phyloP scores from a whole-genome alignment of 495 filamentous ascomycete species.

The Aspergillus panamensis region DNA sequence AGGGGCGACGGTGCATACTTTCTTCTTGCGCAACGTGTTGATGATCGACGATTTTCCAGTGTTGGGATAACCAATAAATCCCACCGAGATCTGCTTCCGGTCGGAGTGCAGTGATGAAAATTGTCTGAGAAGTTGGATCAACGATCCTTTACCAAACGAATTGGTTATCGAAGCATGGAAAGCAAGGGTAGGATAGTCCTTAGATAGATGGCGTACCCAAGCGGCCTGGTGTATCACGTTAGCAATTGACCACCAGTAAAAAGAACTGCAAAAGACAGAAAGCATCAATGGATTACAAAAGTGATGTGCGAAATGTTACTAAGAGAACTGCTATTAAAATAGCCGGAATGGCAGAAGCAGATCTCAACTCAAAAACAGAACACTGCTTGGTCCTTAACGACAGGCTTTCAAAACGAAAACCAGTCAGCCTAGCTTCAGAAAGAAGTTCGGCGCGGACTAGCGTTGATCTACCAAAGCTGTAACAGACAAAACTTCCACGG shows the following conservation, averaged over 20 bases:
- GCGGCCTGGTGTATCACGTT: constrained; percentile 60
- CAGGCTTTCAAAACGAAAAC: constrained; percentile 75
- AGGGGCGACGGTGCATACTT: constrained; percentile 90
- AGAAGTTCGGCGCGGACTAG: constrained; percentile 64
- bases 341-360: constrained; percentile 47
- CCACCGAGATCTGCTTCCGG: constrained; percentile 87
- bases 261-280: constrained; percentile 15
- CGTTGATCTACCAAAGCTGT: constrained; percentile 94
- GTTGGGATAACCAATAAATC: constrained; percentile 84
- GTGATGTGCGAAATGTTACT: constrained; percentile 97
- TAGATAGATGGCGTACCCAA: constrained; percentile 77
- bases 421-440: constrained; percentile 62
- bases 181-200: constrained; percentile 87
- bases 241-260: constrained; percentile 34
- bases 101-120: constrained; percentile 88
- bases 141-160: constrained; percentile 79
- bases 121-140: constrained; percentile 79
- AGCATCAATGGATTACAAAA: constrained; percentile 8
- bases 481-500: constrained; percentile 86
- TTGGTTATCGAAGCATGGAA: constrained; percentile 93
- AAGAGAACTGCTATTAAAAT: constrained; percentile 76
- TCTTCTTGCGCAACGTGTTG: constrained; percentile 87
- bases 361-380: constrained; percentile 89
- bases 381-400: constrained; percentile 57
- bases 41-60: constrained; percentile 91